Base-by-base conservation (phyloP, 73 alveolate genomes). In the Tetrahymena thermophila region DNA sequence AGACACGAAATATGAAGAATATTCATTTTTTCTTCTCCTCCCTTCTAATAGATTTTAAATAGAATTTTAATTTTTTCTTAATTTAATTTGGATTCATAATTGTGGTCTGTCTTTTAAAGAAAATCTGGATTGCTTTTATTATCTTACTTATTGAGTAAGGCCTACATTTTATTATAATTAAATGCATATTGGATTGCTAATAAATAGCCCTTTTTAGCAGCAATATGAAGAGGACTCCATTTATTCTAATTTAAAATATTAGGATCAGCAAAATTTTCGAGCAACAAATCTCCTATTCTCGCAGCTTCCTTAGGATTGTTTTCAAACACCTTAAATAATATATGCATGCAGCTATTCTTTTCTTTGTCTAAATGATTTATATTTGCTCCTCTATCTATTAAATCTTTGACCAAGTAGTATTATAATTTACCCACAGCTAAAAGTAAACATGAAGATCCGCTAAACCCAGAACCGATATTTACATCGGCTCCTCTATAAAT, bases 141-240 rank as follows among this genome's bases (percentile, higher is more conserved):
- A 13, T n/a, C 31, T 34, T 17, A 17, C 31, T 71, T 71, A 15
- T 71, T 71, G 0, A 28, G 35, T 25, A 0, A 28, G 19, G 7
- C 94, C 35, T 17, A 84, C 57, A 28, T 95, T 84, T 35, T 94
- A 89, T 94, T 56, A 94, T 89, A 94, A 85, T 31, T 31, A 25
- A 55, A 35, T 21, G 97, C 96, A 97, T 98, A 95, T 95, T 96
- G 55, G 56, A 98, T 71, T 56, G 99, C 99, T 31, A 96, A 96
- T 84, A 96, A 96, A 93, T 98, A 95, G 19, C 98, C 97, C 97
- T 96, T 98, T 94, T 97, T 97, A 34, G 98, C 99, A 1, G 99
- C 99, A 16, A 96, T 85, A 89, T 98, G 99, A 56, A 98, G 96
- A n/a, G 99, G 99, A 3, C 99, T 97, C 99, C 99, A 96, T 84